These are phyloP conservation scores for Alternaria dauci DNA, from an alignment of 2,329 filamentous ascomycete genomes.

Conservation along the genomic window DNA sequence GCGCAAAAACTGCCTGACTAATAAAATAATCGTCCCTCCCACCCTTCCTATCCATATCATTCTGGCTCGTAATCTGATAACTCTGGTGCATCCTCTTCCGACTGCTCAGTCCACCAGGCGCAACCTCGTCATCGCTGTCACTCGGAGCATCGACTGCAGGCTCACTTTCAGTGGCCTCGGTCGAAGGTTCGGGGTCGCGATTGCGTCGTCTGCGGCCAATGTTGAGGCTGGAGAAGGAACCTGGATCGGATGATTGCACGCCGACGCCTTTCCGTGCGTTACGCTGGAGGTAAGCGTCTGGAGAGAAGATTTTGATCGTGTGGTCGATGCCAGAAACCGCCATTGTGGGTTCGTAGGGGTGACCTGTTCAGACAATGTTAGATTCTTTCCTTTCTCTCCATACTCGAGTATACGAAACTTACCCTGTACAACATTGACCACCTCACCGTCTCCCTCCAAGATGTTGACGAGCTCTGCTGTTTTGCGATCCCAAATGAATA, in stretches of 20 bases:
- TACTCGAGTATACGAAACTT: conserved; percentile 9
- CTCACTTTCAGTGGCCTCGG: not conserved
- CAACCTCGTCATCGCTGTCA: conserved; percentile 50
- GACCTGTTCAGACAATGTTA: conserved; percentile 53
- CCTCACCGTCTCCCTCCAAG: conserved; percentile 71
- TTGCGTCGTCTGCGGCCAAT: conserved; percentile 36
- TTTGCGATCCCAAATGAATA: conserved; percentile 75
- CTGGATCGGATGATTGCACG: conserved; percentile 59
- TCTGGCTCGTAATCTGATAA: conserved; percentile 69
- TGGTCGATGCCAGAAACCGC: conserved; percentile 73
- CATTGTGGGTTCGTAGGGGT: conserved; percentile 72
- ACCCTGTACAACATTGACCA: conserved; percentile 75
- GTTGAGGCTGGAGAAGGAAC: conserved; percentile 52
- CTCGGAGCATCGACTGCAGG: conserved; percentile 21
- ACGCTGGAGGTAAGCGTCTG: conserved; percentile 65
- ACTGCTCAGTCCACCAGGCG: conserved; percentile 60
- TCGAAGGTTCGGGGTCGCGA: not conserved
- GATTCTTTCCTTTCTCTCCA: not conserved
- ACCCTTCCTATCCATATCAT: conserved; percentile 67
- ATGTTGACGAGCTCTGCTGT: conserved; percentile 69
- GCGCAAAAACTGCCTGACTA: conserved; percentile 54
- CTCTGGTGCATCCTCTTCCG: conserved; percentile 67
- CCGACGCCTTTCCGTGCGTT: conserved; percentile 66
- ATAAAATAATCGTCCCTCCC: conserved; percentile 66
- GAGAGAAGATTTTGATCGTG: conserved; percentile 73